Evolutionary conservation across 805 yeast genomes (phyloP).

Genomic region (Nakazawaea ambrosiae): DNA sequence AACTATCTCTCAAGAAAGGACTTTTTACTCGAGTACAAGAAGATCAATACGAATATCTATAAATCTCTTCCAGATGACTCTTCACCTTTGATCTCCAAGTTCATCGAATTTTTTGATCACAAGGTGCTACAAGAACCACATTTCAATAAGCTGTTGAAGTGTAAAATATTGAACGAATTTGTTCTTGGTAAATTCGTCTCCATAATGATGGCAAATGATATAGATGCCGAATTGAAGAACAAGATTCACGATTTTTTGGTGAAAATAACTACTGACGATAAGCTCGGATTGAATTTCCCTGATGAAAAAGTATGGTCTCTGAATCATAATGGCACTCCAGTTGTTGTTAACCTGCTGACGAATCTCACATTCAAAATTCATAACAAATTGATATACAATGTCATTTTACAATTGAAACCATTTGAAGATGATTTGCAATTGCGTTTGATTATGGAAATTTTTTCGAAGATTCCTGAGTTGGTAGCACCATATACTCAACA

Average conservation of each 20-base stretch:
- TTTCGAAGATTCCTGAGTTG: conserved; percentile 57
- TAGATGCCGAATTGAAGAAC: conserved; percentile 23
- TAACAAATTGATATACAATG: conserved; percentile 59
- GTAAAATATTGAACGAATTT: conserved; percentile 74
- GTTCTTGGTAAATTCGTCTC: conserved; percentile 51
- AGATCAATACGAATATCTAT: conserved; percentile 60
- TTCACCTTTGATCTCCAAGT: conserved; percentile 26
- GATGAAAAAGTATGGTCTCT: conserved; percentile 47
- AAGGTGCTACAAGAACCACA: conserved; percentile 51
- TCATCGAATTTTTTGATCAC: conserved; percentile 41
- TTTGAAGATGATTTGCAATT: conserved; percentile 70
- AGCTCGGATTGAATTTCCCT: conserved; percentile 37
- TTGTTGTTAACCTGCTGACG: conserved; percentile 42
- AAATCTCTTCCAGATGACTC: conserved; percentile 57
- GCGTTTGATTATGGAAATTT: conserved; percentile 41
- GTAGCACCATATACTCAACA: conserved; percentile 63
- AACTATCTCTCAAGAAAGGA: conserved; percentile 58
- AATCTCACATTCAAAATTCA: conserved; percentile 45
- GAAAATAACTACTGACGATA: conserved; percentile 40
- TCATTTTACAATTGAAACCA: conserved; percentile 65
- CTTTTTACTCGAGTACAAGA: conserved; percentile 46
- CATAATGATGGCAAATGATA: conserved; percentile 28
- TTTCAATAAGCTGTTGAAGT: conserved; percentile 63
- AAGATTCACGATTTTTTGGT: conserved; percentile 40
- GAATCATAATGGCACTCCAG: conserved; percentile 31